A percentile compares a stretch with the other conserved stretches of the same genome.
Evolutionary conservation across 306 rosid genomes (phyloP).

Genomic region (Pyrus communis): DNA sequence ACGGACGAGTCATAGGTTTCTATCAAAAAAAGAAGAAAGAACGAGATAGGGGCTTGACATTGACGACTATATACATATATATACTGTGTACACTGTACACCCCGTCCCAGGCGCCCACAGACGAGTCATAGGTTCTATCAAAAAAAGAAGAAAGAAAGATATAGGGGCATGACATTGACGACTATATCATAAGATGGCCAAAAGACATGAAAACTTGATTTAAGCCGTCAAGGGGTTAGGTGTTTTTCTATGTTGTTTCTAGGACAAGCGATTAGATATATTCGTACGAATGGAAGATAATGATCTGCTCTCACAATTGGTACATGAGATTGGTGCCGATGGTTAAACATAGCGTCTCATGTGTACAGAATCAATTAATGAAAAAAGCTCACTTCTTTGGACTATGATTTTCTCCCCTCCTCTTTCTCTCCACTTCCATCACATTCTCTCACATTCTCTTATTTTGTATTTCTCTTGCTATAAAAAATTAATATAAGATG

Average conservation of each 20-base stretch:
- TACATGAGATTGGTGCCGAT: not conserved
- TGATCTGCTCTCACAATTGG: not conserved
- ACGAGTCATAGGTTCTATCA: too few relatives aligned
- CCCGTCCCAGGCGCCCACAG: not conserved
- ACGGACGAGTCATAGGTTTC: too few relatives aligned
- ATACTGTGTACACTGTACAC: not conserved
- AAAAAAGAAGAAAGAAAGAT: not conserved
- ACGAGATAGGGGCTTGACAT: not conserved
- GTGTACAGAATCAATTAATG: not conserved
- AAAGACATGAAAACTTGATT: not conserved
- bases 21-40: not conserved
- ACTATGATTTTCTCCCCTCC: too few relatives aligned
- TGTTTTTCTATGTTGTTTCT: not conserved
- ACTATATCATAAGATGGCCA: not conserved
- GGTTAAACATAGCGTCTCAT: not conserved
- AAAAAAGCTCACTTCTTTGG: not conserved
- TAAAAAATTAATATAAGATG: too few relatives aligned
- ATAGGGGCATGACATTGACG: too few relatives aligned
- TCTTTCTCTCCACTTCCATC: too few relatives aligned
- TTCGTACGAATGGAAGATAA: not conserved
- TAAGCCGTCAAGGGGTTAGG: not conserved
- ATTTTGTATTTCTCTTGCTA: too few relatives aligned
- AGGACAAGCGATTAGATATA: not conserved
- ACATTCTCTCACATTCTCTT: too few relatives aligned
- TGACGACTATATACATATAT: not conserved